Evolutionary conservation across 805 yeast genomes (phyloP), one percentile per base, ranked within the genome.

Genomic region (Jamesozyma rosinii): DNA sequence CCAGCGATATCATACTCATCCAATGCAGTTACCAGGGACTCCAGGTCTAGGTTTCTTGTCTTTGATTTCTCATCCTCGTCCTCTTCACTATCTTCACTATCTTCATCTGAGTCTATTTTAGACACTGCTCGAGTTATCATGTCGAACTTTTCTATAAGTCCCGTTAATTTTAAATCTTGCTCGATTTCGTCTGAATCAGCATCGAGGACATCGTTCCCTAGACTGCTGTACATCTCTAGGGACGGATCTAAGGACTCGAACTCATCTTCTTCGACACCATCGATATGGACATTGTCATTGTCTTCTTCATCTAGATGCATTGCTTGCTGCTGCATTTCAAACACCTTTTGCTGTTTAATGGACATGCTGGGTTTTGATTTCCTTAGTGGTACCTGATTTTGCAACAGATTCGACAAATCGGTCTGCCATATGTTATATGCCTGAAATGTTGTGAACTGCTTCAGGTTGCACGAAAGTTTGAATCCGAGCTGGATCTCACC

Each of bases 1-100:
- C 19, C 19, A 17, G 53, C 50, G 2, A 57, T 56, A 19, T 57
- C 60, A 40, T 58, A 60, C 44, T 60, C 63, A 44, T 58, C 63
- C 9, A 59, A 42, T 5, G 57, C 60, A 2, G 61, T 46, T 0
- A 52, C 57, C 40, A 57, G 43, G 13, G 62, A 54, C 10, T 44
- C 44, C 8, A 55, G 27, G 20, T 49, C 54, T 4, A 50, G 22
- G 15, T 36, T 37, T 3, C 38, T 17, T 24, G 29, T 6, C 29
- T 24, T 24, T 4, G 31, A 18, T 17, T 38, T 29, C 2, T 22
- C 41, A 17, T 48, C 53, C 20, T 38, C 46, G 10, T 39, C 43
- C 20, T 35, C 36, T 14, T 30, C 41, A 14, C 35, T 37, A 4
- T 35, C 44, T 5, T 47, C 52, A 43, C 43, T 50, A 5, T 37